Conservation (phyloP, 129 eudicot species). For the Saussurea involucrata region DNA sequence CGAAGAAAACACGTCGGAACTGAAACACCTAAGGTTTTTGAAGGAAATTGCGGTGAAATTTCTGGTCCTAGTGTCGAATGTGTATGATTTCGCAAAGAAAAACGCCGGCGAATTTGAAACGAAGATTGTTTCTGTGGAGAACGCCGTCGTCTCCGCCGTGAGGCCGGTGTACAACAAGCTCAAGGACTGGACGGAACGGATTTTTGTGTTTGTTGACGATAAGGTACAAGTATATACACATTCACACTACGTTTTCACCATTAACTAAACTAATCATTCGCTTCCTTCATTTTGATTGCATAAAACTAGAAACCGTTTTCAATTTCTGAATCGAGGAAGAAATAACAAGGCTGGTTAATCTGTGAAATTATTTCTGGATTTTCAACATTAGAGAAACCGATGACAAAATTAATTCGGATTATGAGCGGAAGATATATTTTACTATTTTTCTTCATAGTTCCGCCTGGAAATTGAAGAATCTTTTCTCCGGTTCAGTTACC, state of each 20-base stretch:
- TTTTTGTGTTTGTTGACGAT: conserved; percentile 51
- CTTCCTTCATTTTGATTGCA: not conserved
- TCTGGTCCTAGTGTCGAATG: conserved; percentile 25
- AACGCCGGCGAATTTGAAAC: conserved; percentile 51
- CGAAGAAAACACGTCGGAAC: conserved; percentile 22
- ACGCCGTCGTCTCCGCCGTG: conserved; percentile 33
- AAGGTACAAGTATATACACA: conserved; percentile 38
- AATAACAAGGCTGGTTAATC: not conserved
- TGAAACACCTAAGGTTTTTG: conserved; percentile 62
- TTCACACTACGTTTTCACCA: not conserved
- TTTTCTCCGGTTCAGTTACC: not conserved
- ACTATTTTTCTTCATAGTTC: not conserved
- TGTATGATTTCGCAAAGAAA: conserved; percentile 55
- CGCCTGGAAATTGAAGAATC: not conserved
- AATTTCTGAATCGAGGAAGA: not conserved
- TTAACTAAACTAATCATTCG: not conserved
- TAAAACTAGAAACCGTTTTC: not conserved
- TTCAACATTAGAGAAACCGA: not conserved
- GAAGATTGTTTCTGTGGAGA: conserved; percentile 42
- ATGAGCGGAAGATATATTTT: not conserved
- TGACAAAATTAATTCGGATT: not conserved
- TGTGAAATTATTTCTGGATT: not conserved
- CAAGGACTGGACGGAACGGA: conserved; percentile 35
- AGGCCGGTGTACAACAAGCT: conserved; percentile 51
- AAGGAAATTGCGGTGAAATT: conserved; percentile 34